phyloP scores from a whole-genome alignment of 2,329 filamentous ascomycete species.

The Phialemonium atrogriseum region DNA sequence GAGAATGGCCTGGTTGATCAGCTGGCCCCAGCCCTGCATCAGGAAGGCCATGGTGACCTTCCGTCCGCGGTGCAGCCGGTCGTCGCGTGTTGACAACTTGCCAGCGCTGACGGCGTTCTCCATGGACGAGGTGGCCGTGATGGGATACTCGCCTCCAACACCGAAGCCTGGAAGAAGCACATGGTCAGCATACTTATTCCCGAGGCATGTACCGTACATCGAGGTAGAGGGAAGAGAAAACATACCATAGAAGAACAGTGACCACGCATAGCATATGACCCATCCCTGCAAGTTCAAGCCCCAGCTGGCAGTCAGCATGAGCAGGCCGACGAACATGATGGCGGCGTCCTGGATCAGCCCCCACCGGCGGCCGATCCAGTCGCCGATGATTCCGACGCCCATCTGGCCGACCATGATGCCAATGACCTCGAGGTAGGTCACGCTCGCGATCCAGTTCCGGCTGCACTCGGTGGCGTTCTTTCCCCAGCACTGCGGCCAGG shows the following conservation, averaged over 20 bases:
- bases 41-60: slow-evolving; percentile 94
- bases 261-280: slow-evolving; percentile 96
- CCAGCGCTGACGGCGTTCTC: slow-evolving; percentile 82
- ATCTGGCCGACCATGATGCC: slow-evolving; percentile 95
- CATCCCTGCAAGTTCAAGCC: slow-evolving; percentile 80
- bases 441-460: slow-evolving; percentile 70
- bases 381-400: slow-evolving; percentile 63
- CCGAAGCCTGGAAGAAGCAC: slow-evolving; percentile 38
- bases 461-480: slow-evolving; percentile 55
- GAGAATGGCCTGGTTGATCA: slow-evolving; percentile 84
- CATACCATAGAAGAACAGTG: slow-evolving; percentile 81
- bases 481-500: slow-evolving; percentile 75
- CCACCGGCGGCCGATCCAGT: slow-evolving; percentile 83
- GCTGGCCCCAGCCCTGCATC: slow-evolving; percentile 98
- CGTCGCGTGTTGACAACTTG: slow-evolving; percentile 80
- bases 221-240: background rate
- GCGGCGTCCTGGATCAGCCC: slow-evolving; percentile 90
- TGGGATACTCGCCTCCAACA: slow-evolving; percentile 85
- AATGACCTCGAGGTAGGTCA: slow-evolving; percentile 86
- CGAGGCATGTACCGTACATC: too few species aligned
- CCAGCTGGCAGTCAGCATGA: slow-evolving; percentile 91
- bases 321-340: slow-evolving; percentile 88
- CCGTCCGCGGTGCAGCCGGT: slow-evolving; percentile 89
- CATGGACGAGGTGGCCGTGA: slow-evolving; percentile 93
- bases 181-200: background rate